phyloP scores from a whole-genome alignment of 2,329 filamentous ascomycete species.

The Hymenoscyphus occultus region DNA sequence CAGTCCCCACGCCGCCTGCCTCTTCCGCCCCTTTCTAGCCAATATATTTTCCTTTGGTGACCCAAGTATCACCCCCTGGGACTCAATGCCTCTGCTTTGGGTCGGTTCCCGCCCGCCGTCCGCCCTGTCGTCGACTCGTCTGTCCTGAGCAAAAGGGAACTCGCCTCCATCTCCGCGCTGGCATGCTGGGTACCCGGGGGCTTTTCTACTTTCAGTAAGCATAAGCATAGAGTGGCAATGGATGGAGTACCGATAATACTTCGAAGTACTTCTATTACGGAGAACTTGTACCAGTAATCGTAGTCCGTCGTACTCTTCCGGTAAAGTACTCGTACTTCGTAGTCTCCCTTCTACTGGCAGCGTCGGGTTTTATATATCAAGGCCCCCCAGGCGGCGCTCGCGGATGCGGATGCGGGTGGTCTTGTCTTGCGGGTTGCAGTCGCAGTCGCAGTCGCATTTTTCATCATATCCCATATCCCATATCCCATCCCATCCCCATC shows the following conservation, averaged over 20 bases:
- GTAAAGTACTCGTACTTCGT: neutral
- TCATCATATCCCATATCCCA: conserved; percentile 4
- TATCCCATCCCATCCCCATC: too few relatives aligned
- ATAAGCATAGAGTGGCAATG: too few relatives aligned
- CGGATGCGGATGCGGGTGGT: neutral
- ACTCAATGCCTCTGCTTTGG: neutral
- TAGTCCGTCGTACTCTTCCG: neutral
- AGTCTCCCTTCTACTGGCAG: neutral
- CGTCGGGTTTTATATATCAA: neutral
- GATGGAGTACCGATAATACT: too few relatives aligned
- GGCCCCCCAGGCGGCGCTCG: neutral
- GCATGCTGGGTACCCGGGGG: neutral
- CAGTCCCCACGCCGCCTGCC: neutral
- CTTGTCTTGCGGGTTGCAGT: neutral
- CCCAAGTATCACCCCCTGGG: conserved; percentile 1
- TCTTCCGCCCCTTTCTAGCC: neutral
- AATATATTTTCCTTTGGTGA: neutral
- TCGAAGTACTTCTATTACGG: too few relatives aligned
- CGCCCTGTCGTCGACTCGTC: neutral
- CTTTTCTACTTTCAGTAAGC: neutral
- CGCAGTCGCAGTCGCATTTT: conserved; percentile 7
- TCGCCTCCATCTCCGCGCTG: neutral
- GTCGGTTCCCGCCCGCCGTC: neutral
- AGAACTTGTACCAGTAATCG: neutral
- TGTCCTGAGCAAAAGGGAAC: too few relatives aligned